These are phyloP conservation scores for Staphylotrichum longicolle DNA, from an alignment of 495 filamentous ascomycete species.

Conservation along the genomic window DNA sequence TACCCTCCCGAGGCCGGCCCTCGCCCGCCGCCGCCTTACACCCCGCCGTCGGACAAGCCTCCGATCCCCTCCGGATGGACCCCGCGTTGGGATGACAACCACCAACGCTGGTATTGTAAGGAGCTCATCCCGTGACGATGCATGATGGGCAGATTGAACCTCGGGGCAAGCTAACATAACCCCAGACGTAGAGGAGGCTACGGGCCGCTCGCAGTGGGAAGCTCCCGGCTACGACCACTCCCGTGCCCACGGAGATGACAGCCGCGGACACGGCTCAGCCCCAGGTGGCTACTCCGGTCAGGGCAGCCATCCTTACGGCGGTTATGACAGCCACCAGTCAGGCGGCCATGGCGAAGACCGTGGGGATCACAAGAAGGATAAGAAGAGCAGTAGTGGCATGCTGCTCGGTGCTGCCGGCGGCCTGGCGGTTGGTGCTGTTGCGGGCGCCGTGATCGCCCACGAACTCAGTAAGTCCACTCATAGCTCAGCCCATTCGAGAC, in stretches of 20 bases:
- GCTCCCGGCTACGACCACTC: constrained; percentile 39
- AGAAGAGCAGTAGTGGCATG: constrained; percentile 42
- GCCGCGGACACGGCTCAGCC: constrained; percentile 16
- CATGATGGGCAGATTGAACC: not conserved
- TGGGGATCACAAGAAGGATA: constrained; percentile 43
- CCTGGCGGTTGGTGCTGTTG: constrained; percentile 55
- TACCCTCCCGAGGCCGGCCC: constrained; percentile 14
- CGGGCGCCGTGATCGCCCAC: constrained; percentile 55
- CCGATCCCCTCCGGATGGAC: constrained; percentile 59
- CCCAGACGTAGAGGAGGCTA: constrained; percentile 51
- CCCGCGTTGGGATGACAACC: constrained; percentile 56
- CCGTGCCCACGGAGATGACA: constrained; percentile 8
- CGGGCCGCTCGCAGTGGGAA: constrained; percentile 62
- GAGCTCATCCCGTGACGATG: too few species aligned
- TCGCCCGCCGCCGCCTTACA: constrained; percentile 41
- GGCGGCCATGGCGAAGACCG: constrained; percentile 35
- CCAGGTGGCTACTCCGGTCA: constrained; percentile 7
- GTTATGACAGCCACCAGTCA: constrained; percentile 15
- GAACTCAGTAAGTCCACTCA: constrained; percentile 46
- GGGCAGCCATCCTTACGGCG: constrained; percentile 12
- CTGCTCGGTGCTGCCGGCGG: constrained; percentile 53
- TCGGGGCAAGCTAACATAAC: not conserved
- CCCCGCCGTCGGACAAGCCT: constrained; percentile 47
- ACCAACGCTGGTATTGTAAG: constrained; percentile 56
- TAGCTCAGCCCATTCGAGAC: not conserved